These are phyloP conservation scores for Elsinoe fawcettii DNA, from an alignment of 2,329 filamentous ascomycete genomes.

Conservation along the genomic window DNA sequence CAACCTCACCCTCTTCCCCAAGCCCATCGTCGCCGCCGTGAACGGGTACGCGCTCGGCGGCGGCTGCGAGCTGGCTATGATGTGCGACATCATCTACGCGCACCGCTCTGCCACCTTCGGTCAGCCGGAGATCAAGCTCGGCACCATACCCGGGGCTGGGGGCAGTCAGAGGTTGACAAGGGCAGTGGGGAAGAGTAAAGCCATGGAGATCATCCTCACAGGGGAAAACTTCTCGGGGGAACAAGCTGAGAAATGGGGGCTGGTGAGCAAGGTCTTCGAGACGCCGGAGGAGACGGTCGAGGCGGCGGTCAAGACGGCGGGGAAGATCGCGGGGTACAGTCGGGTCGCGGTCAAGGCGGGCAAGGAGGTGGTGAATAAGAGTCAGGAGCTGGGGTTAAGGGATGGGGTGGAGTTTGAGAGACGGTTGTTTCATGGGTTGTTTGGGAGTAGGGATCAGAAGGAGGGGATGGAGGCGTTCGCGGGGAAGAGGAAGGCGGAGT, in stretches of 20 bases:
- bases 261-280: slow-evolving; percentile 75
- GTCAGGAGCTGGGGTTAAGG: slow-evolving; percentile 76
- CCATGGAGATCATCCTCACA: slow-evolving; percentile 87
- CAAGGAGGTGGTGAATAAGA: slow-evolving; percentile 99
- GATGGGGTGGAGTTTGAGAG: slow-evolving; percentile 95
- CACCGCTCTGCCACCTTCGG: slow-evolving; percentile 81
- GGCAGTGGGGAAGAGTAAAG: slow-evolving; percentile 60
- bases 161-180: slow-evolving; percentile 82
- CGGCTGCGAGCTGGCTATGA: slow-evolving; percentile 93
- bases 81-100: slow-evolving; percentile 94
- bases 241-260: slow-evolving; percentile 82
- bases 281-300: slow-evolving; percentile 75
- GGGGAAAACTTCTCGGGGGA: slow-evolving; percentile 74
- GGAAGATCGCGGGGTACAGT: slow-evolving; percentile 80
- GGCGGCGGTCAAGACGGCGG: slow-evolving; percentile 72
- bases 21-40: slow-evolving; percentile 88
- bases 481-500: slow-evolving; percentile 87
- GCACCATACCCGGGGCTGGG: slow-evolving; percentile 83
- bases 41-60: slow-evolving; percentile 92
- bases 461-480: slow-evolving; percentile 80
- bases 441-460: slow-evolving; percentile 95
- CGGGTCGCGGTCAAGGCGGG: slow-evolving; percentile 78
- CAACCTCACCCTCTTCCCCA: slow-evolving; percentile 74
- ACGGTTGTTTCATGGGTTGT: slow-evolving; percentile 83
- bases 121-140: slow-evolving; percentile 94